Evolutionary conservation across 2,329 filamentous ascomycete species (phyloP).

Genomic region (Xylaria sp.): DNA sequence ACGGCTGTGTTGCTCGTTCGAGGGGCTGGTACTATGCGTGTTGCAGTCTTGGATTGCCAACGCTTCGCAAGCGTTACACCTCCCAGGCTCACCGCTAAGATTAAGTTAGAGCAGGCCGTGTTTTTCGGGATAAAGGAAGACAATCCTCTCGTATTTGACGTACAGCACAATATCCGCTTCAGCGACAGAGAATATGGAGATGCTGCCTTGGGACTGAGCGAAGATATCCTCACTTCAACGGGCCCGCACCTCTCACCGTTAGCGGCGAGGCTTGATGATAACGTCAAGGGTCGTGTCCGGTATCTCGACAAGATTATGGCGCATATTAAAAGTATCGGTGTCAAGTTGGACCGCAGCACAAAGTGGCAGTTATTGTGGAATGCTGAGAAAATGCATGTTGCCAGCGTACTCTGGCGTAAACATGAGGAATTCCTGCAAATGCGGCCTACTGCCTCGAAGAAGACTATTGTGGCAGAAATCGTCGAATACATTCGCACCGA

Average conservation of each 20-base stretch:
- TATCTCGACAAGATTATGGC: constrained; percentile 80
- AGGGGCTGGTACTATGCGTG: constrained; percentile 69
- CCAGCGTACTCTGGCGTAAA: constrained; percentile 80
- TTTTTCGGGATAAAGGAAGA: constrained; percentile 87
- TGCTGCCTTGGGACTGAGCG: constrained; percentile 82
- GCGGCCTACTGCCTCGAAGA: constrained; percentile 69
- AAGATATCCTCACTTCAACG: constrained; percentile 82
- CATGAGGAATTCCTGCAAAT: constrained; percentile 76
- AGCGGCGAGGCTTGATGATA: constrained; percentile 81
- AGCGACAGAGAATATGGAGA: constrained; percentile 75
- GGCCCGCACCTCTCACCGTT: constrained; percentile 78
- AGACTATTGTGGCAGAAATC: constrained; percentile 78
- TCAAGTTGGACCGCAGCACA: constrained; percentile 72
- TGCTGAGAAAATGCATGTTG: constrained; percentile 89
- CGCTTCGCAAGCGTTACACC: constrained; percentile 68
- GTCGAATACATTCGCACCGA: constrained; percentile 80
- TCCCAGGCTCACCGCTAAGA: constrained; percentile 79
- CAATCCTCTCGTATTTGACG: constrained; percentile 88
- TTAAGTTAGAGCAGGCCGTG: constrained; percentile 92
- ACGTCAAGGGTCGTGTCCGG: constrained; percentile 77
- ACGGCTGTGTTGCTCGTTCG: constrained; percentile 71
- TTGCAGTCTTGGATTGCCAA: constrained; percentile 68
- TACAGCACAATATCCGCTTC: constrained; percentile 74
- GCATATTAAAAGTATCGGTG: constrained; percentile 74
- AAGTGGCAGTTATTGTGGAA: constrained; percentile 88